phyloP scores from a whole-genome alignment of 2,329 filamentous ascomycete species.

The Cladosporium velox region DNA sequence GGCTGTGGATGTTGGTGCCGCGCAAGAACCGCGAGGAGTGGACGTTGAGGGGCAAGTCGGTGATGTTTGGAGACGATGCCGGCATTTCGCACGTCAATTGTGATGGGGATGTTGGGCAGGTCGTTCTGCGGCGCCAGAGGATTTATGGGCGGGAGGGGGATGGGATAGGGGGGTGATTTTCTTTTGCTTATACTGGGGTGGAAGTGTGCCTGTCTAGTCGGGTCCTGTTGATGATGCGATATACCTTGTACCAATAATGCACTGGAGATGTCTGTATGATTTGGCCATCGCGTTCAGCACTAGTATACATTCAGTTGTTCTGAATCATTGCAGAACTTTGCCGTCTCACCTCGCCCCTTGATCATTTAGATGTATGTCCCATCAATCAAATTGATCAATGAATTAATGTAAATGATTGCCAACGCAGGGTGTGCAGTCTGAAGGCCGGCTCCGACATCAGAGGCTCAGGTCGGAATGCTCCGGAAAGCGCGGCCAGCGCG shows the following conservation, averaged over 20 bases:
- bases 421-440: no score
- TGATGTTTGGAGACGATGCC: conserved; percentile 43
- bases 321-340: not conserved
- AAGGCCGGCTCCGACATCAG: not conserved
- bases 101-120: conserved; percentile 26
- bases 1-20: conserved; percentile 43
- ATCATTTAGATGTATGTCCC: no score
- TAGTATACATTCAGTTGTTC: not conserved
- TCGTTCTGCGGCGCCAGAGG: conserved; percentile 23
- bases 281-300: not conserved
- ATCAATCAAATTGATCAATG: not conserved
- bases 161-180: not conserved
- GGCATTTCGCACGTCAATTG: conserved; percentile 30
- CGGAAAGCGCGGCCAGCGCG: conserved; percentile 7
- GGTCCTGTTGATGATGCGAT: not conserved
- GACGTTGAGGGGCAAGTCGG: conserved; percentile 44
- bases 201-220: not conserved
- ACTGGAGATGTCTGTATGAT: not conserved
- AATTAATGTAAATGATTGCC: not conserved
- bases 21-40: conserved; percentile 36
- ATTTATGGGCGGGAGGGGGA: conserved; percentile 27
- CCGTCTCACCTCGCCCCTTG: not conserved
- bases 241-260: conserved; percentile 18
- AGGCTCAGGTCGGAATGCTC: not conserved
- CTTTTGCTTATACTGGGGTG: not conserved